Base-by-base conservation (phyloP, 1,284 basidiomycete species). In the Mrakiaceae sp. region DNA sequence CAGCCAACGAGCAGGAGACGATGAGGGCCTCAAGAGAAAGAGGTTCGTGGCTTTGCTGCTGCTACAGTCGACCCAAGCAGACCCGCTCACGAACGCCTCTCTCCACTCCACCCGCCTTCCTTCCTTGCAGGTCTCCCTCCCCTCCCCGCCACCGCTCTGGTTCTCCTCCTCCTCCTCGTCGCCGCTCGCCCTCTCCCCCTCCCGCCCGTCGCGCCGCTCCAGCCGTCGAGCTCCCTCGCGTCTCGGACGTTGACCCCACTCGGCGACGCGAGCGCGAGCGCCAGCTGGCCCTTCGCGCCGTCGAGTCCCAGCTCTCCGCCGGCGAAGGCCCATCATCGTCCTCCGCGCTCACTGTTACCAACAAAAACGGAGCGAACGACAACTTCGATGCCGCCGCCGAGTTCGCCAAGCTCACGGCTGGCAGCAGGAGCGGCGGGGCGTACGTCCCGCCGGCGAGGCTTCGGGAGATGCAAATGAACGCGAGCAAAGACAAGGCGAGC, bases 391-490 rank as follows among this genome's bases (percentile, higher is more conserved):
- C 87, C 2, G 73, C 62, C 78, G 85, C 73, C 42, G 88, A 91
- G 75, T 91, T 92, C 72, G 83, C 87, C 3, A 91, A 90, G 75
- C 80, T 92, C 63, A 72, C 87, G 0, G 82, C 82, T 52, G 75
- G 62, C 9, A 77, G 75, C 27, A 85, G 88, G 44, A 90, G 89
- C 5, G 96, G 95, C 7, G 96, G 95, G 46, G 91, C 96, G 9
- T 99, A 99, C 74, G 87, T 99, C 71, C 95, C 95, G 1, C 96
- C 96, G 7, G 93, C 93, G 43, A 85, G 90, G 44, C 79, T 98
- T 56, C 84, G 90, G 60, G 94, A 94, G 0, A 81, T 99, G 76
- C 91, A 96, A 76, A 89, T 85, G 40, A 90, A 92, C 59, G 90
- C 79, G 9, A 78, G 83, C 10, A 81, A 83, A 67, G 92, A 98